Percentiles rank a stretch among this genome's conserved stretches.
These are phyloP conservation scores for Chrysoporthe puriensis DNA, from an alignment of 2,329 filamentous ascomycete species.

Conservation along the genomic window DNA sequence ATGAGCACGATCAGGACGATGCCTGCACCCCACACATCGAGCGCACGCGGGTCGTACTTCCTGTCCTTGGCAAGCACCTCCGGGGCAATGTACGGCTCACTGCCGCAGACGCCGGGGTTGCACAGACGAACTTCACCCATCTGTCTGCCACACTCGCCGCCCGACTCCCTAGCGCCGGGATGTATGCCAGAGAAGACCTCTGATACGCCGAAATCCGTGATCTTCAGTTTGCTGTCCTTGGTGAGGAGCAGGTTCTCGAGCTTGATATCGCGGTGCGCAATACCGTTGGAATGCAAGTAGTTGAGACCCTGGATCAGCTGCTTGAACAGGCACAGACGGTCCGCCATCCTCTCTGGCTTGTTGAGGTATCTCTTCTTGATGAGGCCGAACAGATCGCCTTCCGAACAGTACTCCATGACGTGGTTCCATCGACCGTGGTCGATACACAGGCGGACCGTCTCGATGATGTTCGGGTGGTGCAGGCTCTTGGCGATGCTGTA, in stretches of 20 bases:
- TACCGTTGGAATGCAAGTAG: conserved; percentile 81
- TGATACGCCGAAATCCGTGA: conserved; percentile 89
- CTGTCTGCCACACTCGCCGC: conserved; percentile 72
- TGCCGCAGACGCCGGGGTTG: conserved; percentile 80
- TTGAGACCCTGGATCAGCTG: conserved; percentile 81
- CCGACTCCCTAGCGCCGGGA: conserved; percentile 73
- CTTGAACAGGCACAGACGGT: conserved; percentile 86
- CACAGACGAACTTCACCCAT: conserved; percentile 75
- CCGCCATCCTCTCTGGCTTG: conserved; percentile 62
- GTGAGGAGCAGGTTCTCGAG: conserved; percentile 83
- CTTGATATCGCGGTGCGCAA: conserved; percentile 90
- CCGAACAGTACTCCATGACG: conserved; percentile 89
- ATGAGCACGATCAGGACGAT: conserved; percentile 81
- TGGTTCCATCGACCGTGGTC: conserved; percentile 81
- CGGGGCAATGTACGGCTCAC: conserved; percentile 83
- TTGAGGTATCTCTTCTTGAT: conserved; percentile 73
- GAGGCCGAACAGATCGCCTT: conserved; percentile 78
- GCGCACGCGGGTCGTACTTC: conserved; percentile 71
- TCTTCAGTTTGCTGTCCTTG: conserved; percentile 81
- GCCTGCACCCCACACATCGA: conserved; percentile 86
- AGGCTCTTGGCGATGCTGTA: conserved; percentile 85
- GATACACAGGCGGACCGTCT: conserved; percentile 76
- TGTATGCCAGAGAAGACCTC: conserved; percentile 84
- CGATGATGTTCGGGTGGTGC: conserved; percentile 85
- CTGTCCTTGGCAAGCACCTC: conserved; percentile 74